A percentile compares a stretch with the other conserved stretches of the same genome.
phyloP scores from a whole-genome alignment of 140 eudicot genomes.

The Senecio squalidus region DNA sequence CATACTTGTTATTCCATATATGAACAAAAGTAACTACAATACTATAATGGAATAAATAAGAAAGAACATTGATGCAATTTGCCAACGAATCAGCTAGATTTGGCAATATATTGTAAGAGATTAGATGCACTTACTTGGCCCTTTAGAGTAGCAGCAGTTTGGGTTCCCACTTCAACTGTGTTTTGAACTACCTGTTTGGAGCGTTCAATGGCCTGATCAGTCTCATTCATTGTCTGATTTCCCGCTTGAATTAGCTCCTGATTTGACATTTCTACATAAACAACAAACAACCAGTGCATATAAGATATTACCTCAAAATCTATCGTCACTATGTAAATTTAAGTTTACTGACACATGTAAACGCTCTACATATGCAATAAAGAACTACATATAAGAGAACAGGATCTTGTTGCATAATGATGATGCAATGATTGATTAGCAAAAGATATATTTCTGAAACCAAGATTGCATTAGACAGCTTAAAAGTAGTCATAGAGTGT shows the following conservation, averaged over 20 bases:
- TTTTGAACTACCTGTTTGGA: slow-evolving; percentile 98
- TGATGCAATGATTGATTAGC: not conserved
- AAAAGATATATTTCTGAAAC: not conserved
- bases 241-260: slow-evolving; percentile 93
- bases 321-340: not conserved
- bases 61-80: too few relatives aligned
- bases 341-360: not conserved
- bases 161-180: slow-evolving; percentile 62
- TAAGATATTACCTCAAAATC: not conserved
- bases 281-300: slow-evolving; percentile 13
- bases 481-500: too few relatives aligned
- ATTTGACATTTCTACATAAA: slow-evolving; percentile 76
- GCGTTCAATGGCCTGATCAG: slow-evolving; percentile 98
- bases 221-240: slow-evolving; percentile 74
- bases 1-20: too few relatives aligned
- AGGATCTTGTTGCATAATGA: not conserved
- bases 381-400: not conserved
- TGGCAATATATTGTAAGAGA: not conserved
- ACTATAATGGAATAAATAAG: too few relatives aligned
- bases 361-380: not conserved
- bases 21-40: too few relatives aligned
- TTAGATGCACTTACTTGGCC: slow-evolving; percentile 69
- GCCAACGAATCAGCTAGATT: not conserved
- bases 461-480: not conserved
- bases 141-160: slow-evolving; percentile 80